A percentile compares a stretch with the other conserved stretches of the same genome.
These are phyloP conservation scores for Tricholoma saponaceum DNA, from an alignment of 768 basidiomycete genomes.

Conservation along the genomic window DNA sequence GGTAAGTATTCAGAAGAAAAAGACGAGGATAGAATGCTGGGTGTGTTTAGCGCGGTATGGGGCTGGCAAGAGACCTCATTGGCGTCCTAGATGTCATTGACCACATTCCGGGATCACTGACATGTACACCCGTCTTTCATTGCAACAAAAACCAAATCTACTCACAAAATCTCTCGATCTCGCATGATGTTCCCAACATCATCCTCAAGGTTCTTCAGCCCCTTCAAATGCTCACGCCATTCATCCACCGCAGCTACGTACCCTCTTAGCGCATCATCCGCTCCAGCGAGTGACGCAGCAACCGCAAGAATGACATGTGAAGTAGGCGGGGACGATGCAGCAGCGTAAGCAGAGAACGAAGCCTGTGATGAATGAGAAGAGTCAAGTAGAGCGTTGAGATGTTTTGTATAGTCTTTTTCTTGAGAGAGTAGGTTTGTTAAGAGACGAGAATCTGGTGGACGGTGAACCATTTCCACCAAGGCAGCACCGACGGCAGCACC, in stretches of 20 bases:
- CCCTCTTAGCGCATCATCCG: conserved; percentile 62
- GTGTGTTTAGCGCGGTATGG: too few relatives aligned
- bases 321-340: conserved; percentile 54
- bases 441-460: conserved; percentile 61
- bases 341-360: conserved; percentile 69
- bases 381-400: conserved; percentile 53
- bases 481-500: too few relatives aligned
- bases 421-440: conserved; percentile 61
- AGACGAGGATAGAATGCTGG: too few relatives aligned
- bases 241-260: conserved; percentile 60
- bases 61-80: too few relatives aligned
- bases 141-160: conserved; percentile 8
- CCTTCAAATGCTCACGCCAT: conserved; percentile 59
- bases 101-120: too few relatives aligned
- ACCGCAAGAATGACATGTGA: conserved; percentile 54
- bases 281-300: conserved; percentile 53
- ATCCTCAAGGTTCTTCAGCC: conserved; percentile 65
- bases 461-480: conserved; percentile 20
- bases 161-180: conserved; percentile 81
- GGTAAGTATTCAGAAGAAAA: too few relatives aligned
- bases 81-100: too few relatives aligned
- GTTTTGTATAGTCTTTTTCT: conserved; percentile 70
- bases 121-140: too few relatives aligned
- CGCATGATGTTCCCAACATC: conserved; percentile 66
- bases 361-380: conserved; percentile 57